Conservation (phyloP, 345 rosid genomes). For the Psidium guajava region DNA sequence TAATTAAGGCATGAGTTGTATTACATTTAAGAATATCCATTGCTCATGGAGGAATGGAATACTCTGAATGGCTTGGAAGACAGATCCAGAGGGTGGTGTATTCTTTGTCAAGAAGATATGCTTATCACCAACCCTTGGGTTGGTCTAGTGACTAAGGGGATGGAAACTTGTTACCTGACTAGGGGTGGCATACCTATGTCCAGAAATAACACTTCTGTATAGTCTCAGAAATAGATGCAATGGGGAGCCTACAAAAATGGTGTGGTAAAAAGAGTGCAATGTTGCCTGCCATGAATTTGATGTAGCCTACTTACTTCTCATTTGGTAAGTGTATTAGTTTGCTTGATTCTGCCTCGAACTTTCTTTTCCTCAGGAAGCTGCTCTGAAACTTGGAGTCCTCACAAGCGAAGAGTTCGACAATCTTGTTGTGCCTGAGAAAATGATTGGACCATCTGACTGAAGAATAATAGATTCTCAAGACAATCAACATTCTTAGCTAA, state of each 20-base stretch:
- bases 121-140: neutral
- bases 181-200: neutral
- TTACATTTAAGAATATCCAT: neutral
- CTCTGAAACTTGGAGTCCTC: slow-evolving; percentile 64
- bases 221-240: neutral
- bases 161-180: neutral
- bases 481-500: neutral
- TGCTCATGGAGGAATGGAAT: neutral
- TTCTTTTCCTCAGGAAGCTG: slow-evolving; percentile 48
- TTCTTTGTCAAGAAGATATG: neutral
- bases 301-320: neutral
- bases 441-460: slow-evolving; percentile 83
- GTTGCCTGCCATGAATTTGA: neutral
- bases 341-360: neutral
- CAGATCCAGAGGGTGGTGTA: neutral
- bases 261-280: neutral
- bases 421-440: slow-evolving; percentile 93
- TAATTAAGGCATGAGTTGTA: neutral
- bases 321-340: neutral
- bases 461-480: neutral
- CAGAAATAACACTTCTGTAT: neutral
- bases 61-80: neutral
- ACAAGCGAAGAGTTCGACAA: slow-evolving; percentile 71
- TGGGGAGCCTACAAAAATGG: neutral
- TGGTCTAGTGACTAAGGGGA: neutral